Percentiles rank a stretch among this genome's conserved stretches.
Conservation (phyloP, 768 basidiomycete genomes). For the Mycena belliarum region DNA sequence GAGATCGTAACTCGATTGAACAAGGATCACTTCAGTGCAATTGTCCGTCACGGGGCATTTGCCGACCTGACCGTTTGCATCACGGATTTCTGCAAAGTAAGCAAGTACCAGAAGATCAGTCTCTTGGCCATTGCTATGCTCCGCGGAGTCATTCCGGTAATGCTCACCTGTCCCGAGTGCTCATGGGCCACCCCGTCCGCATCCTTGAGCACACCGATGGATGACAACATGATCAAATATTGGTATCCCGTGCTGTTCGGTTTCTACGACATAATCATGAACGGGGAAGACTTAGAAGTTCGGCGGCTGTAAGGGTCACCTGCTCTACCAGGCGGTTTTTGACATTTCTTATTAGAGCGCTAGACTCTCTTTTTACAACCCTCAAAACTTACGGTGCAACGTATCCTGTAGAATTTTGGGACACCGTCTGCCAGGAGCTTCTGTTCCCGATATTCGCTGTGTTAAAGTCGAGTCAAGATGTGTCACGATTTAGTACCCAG, state of each 20-base stretch:
- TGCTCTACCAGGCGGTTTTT: constrained; percentile 3
- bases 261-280: constrained; percentile 99
- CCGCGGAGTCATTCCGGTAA: constrained; percentile 86
- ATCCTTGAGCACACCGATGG: constrained; percentile 41
- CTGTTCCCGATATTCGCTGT: constrained; percentile 99
- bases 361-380: constrained; percentile 95
- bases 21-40: constrained; percentile 85
- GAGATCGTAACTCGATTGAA: constrained; percentile 93
- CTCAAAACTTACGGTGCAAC: constrained; percentile 85
- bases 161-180: constrained; percentile 81
- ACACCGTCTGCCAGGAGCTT: constrained; percentile 93
- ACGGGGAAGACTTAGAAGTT: constrained; percentile 97
- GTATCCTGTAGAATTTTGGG: constrained; percentile 95
- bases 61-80: constrained; percentile 96
- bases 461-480: constrained; percentile 87
- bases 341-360: constrained; percentile 55
- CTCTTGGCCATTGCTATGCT: constrained; percentile 96
- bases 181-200: constrained; percentile 32
- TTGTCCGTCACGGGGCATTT: constrained; percentile 92
- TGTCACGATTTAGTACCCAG: constrained; percentile 91
- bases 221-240: constrained; percentile 91
- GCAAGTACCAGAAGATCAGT: constrained; percentile 98
- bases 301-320: constrained; percentile 74
- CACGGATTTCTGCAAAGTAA: constrained; percentile 99
- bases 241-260: constrained; percentile 97